These are phyloP conservation scores for Flammula alnicola DNA, from an alignment of 1,284 basidiomycete species.

Conservation along the genomic window DNA sequence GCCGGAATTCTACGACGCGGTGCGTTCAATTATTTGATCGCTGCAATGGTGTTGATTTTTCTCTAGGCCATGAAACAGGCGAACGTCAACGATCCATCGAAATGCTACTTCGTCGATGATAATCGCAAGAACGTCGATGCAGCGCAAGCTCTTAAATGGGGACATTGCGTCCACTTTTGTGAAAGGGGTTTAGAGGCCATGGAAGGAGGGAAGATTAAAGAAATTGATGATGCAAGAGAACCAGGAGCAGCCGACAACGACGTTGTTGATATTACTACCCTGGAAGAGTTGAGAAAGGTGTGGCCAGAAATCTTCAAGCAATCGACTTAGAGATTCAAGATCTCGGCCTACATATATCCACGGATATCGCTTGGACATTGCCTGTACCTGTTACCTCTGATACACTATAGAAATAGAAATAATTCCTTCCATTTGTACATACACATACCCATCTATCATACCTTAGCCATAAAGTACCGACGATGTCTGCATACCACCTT, in stretches of 20 bases:
- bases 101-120: conserved; percentile 80
- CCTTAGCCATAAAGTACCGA: no score
- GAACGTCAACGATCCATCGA: conserved; percentile 60
- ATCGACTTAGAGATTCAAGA: neutral
- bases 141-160: conserved; percentile 71
- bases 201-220: conserved; percentile 63
- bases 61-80: conserved; percentile 68
- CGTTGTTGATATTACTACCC: conserved; percentile 49
- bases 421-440: no score
- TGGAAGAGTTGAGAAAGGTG: conserved; percentile 67
- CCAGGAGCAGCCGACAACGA: conserved; percentile 43
- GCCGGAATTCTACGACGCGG: conserved; percentile 66
- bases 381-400: neutral
- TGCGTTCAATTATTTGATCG: conserved; percentile 29
- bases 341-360: neutral
- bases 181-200: conserved; percentile 65
- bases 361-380: neutral
- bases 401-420: no score
- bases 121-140: conserved; percentile 69
- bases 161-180: conserved; percentile 72
- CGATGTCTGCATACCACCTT: no score
- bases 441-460: no score
- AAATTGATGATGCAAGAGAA: conserved; percentile 49
- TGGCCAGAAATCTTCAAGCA: conserved; percentile 75
- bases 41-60: conserved; percentile 6